These are phyloP conservation scores for Penicillium italicum DNA, from an alignment of 2,329 filamentous ascomycete genomes.

Conservation along the genomic window DNA sequence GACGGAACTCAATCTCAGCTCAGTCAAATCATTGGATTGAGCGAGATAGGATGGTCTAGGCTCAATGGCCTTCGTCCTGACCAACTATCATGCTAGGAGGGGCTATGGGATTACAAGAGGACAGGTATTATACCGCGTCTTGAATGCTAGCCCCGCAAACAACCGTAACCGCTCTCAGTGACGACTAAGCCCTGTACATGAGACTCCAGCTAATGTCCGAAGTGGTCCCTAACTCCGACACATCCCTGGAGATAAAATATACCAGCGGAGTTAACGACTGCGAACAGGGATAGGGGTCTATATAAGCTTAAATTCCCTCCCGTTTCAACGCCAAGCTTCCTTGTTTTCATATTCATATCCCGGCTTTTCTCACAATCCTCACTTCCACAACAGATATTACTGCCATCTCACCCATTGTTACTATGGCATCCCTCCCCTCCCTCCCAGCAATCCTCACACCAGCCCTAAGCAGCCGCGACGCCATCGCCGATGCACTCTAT, in stretches of 20 bases:
- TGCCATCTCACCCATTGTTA: background rate
- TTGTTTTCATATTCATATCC: background rate
- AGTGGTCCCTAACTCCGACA: background rate
- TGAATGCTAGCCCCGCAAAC: background rate
- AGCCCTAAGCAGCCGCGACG: background rate
- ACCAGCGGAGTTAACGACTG: background rate
- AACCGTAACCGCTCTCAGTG: background rate
- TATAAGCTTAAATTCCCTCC: background rate
- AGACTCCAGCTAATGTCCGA: background rate
- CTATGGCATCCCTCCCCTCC: background rate
- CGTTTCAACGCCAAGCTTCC: background rate
- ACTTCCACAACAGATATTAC: background rate
- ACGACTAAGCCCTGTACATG: background rate
- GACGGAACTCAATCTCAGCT: background rate
- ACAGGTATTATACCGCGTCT: background rate
- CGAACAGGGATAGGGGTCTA: background rate
- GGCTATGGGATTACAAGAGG: background rate
- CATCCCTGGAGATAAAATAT: background rate
- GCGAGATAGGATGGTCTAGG: background rate
- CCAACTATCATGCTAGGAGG: background rate
- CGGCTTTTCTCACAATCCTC: background rate
- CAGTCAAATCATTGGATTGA: no score
- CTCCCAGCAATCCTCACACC: background rate
- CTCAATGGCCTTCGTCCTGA: background rate
- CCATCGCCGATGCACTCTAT: background rate